Conservation (phyloP, 495 filamentous ascomycete genomes). For the Aspergillus haitiensis region DNA sequence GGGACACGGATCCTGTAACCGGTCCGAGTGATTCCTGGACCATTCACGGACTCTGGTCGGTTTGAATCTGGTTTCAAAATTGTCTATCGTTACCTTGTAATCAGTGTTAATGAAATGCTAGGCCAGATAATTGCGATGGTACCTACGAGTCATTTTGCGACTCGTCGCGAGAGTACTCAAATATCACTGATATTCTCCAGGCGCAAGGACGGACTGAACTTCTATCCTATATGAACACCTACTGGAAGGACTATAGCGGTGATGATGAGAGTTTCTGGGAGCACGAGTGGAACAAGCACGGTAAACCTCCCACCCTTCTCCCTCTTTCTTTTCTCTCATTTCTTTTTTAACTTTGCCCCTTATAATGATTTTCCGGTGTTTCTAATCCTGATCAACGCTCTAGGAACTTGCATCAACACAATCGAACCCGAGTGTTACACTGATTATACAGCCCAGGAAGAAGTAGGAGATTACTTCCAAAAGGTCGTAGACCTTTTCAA, state of each 20-base stretch:
- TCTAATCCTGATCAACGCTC: neutral
- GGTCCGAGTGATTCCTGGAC: conserved; percentile 77
- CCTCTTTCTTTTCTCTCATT: neutral
- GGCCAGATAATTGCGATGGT: conserved; percentile 80
- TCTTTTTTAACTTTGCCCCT: neutral
- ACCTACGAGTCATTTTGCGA: conserved; percentile 69
- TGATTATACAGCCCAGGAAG: conserved; percentile 57
- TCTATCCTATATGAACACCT: conserved; percentile 67
- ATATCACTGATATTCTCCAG: conserved; percentile 64
- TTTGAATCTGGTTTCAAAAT: neutral
- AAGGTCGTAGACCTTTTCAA: conserved; percentile 62
- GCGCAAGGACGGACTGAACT: conserved; percentile 57
- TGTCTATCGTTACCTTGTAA: neutral
- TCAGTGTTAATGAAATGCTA: conserved; percentile 17
- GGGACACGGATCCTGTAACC: conserved; percentile 66
- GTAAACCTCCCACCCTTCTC: conserved; percentile 27
- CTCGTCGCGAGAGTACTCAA: conserved; percentile 59
- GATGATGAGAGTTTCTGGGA: conserved; percentile 68
- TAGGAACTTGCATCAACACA: conserved; percentile 55
- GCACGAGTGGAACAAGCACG: conserved; percentile 82
- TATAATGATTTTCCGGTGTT: neutral
- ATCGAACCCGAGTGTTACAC: conserved; percentile 73
- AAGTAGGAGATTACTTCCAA: conserved; percentile 59
- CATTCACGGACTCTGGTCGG: conserved; percentile 72
- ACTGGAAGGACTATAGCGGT: conserved; percentile 53